These are phyloP conservation scores for Aspergillus ruber DNA, from an alignment of 2,329 filamentous ascomycete genomes.

Conservation along the genomic window DNA sequence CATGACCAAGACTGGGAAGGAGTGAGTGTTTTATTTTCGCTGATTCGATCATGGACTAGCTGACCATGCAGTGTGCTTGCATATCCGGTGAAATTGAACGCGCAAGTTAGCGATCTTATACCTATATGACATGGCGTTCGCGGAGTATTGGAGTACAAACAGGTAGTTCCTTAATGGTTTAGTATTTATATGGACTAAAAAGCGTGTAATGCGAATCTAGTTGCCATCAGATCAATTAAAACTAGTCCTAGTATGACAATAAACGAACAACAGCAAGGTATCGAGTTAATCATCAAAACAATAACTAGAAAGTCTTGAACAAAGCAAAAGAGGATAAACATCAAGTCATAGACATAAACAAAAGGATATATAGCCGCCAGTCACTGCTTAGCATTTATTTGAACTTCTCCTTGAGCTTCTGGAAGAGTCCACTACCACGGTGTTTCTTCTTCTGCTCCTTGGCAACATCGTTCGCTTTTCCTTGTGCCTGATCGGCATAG, in stretches of 20 bases:
- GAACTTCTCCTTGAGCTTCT: conserved; percentile 50
- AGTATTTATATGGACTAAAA: background rate
- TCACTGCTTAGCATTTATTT: conserved; percentile 22
- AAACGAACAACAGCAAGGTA: background rate
- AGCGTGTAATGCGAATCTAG: background rate
- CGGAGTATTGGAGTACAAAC: background rate
- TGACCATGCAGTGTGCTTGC: conserved; percentile 42
- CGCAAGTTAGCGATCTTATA: conserved; percentile 46
- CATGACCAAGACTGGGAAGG: conserved; percentile 48
- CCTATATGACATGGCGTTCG: conserved; percentile 12
- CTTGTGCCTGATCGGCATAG: background rate
- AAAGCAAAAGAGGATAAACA: background rate
- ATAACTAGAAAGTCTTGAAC: too few relatives aligned
- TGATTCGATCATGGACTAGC: background rate
- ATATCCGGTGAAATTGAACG: conserved; percentile 48
- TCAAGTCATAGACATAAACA: background rate
- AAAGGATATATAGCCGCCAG: background rate
- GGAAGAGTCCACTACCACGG: conserved; percentile 57
- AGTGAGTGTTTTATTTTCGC: conserved; percentile 33
- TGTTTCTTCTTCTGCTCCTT: conserved; percentile 55
- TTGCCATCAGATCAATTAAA: background rate
- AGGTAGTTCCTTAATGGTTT: background rate
- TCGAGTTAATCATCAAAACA: too few relatives aligned
- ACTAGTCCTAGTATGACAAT: background rate
- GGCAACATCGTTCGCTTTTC: conserved; percentile 17